phyloP scores from a whole-genome alignment of 306 rosid genomes.

The Dicorynia guianensis region DNA sequence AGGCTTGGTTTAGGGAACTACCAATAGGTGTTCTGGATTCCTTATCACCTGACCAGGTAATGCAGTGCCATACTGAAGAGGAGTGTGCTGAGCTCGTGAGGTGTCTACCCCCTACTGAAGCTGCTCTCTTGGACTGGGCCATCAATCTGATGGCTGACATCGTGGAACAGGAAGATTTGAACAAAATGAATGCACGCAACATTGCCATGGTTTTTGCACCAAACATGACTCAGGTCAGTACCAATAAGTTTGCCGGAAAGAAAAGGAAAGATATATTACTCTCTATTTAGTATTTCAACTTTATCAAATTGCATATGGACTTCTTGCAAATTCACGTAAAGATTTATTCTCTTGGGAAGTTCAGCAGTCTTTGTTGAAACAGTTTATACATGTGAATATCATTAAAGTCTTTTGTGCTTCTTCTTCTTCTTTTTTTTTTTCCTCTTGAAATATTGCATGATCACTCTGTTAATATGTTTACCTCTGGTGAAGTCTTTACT shows the following conservation, averaged over 20 bases:
- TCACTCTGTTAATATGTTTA: neutral
- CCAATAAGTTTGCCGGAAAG: conserved; percentile 3
- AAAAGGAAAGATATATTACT: neutral
- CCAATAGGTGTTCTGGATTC: conserved; percentile 80
- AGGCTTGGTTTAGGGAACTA: conserved; percentile 98
- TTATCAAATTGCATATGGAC: conserved; percentile 15
- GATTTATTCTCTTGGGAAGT: neutral
- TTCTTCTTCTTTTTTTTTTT: no score
- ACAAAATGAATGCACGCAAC: conserved; percentile 91
- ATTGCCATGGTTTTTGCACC: conserved; percentile 98
- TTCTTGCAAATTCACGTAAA: neutral
- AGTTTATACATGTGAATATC: no score
- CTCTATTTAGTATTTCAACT: neutral
- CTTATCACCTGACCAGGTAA: conserved; percentile 73
- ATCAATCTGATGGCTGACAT: conserved; percentile 95
- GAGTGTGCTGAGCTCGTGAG: conserved; percentile 70
- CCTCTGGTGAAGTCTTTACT: neutral
- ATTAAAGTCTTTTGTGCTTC: no score
- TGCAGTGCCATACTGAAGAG: conserved; percentile 82
- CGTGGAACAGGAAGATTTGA: conserved; percentile 72
- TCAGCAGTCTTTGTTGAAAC: neutral
- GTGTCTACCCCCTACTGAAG: conserved; percentile 75
- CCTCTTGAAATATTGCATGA: neutral
- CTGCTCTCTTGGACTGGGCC: conserved; percentile 88
- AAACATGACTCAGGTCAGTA: conserved; percentile 90